Conservation (phyloP, 495 filamentous ascomycete species). For the Penicillium ochrochloron region DNA sequence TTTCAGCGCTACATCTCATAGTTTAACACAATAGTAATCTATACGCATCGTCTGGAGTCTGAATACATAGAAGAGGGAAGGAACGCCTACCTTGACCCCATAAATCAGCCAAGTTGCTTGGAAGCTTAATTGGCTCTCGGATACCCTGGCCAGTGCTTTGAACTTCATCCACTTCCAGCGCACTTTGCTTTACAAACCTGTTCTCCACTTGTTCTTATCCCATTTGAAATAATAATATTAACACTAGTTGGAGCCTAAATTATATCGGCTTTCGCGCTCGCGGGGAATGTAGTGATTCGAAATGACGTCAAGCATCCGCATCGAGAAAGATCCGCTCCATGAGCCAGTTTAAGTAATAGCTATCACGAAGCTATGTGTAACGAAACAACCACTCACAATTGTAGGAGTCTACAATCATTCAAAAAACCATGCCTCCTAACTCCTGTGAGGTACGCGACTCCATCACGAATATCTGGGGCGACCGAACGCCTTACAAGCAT, state of each 20-base stretch:
- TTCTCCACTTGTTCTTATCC: neutral
- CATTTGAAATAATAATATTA: neutral
- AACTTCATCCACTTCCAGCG: neutral
- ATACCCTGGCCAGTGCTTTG: neutral
- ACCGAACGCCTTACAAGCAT: slow-evolving; percentile 5
- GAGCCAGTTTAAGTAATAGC: neutral
- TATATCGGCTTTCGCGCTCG: neutral
- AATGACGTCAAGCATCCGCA: neutral
- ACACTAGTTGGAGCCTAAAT: neutral
- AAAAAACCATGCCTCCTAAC: neutral
- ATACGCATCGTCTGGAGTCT: no score
- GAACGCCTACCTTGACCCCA: neutral
- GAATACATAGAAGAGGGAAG: no score
- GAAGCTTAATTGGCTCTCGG: neutral
- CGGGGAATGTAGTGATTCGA: neutral
- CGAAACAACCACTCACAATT: neutral
- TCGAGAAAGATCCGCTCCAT: neutral
- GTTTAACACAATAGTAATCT: no score
- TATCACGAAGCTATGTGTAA: neutral
- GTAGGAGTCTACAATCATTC: neutral
- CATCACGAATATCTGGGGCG: neutral
- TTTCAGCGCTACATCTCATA: no score
- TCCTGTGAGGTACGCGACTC: slow-evolving; percentile 1
- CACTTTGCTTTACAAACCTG: neutral
- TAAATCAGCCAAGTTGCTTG: neutral